A percentile compares a stretch with the other conserved stretches of the same genome.
Conservation (phyloP, 75 land plant species). For the Selaginella tamariscina region DNA sequence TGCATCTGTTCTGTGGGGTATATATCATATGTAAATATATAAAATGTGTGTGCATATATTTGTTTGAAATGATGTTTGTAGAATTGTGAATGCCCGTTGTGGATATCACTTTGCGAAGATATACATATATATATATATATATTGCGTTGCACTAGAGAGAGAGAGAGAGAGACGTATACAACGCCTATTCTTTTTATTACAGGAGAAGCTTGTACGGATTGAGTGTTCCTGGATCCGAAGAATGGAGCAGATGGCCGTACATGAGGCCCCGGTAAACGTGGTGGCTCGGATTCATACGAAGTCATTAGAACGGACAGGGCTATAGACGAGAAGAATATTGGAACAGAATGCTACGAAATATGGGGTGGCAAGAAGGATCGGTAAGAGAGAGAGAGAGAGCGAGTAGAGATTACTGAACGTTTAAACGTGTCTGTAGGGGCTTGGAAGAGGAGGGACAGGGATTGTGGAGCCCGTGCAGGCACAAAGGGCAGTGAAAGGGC, state of each 20-base stretch:
- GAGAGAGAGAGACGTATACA: too few species aligned
- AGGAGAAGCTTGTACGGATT: slow-evolving; percentile 84
- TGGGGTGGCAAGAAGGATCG: slow-evolving; percentile 99
- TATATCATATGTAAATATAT: too few species aligned
- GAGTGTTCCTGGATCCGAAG: slow-evolving; percentile 30
- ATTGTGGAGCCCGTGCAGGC: slow-evolving; percentile 86
- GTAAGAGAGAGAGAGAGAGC: too few species aligned
- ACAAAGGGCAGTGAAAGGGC: slow-evolving; percentile 55
- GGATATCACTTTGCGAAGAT: too few species aligned
- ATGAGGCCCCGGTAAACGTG: not conserved
- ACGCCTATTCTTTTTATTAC: too few species aligned
- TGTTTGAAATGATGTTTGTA: too few species aligned
- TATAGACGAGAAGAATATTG: slow-evolving; percentile 85
- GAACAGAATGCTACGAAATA: slow-evolving; percentile 96
- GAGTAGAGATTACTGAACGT: not conserved
- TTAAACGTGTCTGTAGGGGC: slow-evolving; percentile 37
- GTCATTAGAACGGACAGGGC: slow-evolving; percentile 82
- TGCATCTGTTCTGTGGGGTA: too few species aligned
- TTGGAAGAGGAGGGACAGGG: slow-evolving; percentile 93
- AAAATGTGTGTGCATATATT: too few species aligned
- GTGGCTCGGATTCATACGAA: slow-evolving; percentile 37
- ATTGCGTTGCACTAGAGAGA: too few species aligned
- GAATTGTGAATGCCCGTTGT: too few species aligned
- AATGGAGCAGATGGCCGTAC: slow-evolving; percentile 13
- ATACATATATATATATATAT: too few species aligned